Evolutionary conservation across 1,284 basidiomycete species (phyloP).

Genomic region (Pyrrhoderma lamaoense): DNA sequence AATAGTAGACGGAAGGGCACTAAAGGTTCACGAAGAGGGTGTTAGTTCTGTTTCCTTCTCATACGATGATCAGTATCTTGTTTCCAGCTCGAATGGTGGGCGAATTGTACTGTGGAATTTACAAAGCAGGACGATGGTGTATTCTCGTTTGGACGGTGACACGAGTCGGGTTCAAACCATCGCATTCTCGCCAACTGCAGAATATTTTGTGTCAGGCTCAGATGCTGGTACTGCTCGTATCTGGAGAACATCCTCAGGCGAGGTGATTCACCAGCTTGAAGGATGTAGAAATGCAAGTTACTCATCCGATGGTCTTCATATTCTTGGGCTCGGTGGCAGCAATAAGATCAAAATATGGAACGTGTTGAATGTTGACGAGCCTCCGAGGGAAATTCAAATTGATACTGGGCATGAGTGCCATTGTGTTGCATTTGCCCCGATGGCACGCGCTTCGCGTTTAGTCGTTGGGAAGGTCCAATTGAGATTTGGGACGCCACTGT

Average conservation of each 20-base stretch:
- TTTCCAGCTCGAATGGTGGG: constrained; percentile 16
- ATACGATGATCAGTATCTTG: constrained; percentile 14
- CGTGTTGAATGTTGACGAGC: no score
- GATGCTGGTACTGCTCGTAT: no score
- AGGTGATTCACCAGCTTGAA: no score
- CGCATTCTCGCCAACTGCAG: constrained; percentile 5
- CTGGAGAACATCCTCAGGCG: no score
- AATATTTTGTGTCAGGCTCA: no score
- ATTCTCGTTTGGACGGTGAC: constrained; percentile 7
- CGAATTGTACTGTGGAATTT: constrained; percentile 17
- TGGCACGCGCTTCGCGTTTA: neutral
- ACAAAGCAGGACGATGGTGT: neutral
- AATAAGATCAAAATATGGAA: no score
- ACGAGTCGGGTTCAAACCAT: neutral
- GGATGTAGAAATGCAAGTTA: no score
- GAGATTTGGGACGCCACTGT: neutral
- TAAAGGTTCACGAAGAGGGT: constrained; percentile 1
- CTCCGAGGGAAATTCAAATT: neutral
- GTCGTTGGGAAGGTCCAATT: neutral
- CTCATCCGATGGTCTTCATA: no score
- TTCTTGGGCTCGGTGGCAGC: no score
- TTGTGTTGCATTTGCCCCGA: constrained; percentile 6
- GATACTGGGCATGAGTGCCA: neutral
- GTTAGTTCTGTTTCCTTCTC: constrained; percentile 8
- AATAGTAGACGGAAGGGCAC: neutral